Evolutionary conservation across 441 rosid genomes (phyloP).

Genomic region (Syzygium syzygioides): DNA sequence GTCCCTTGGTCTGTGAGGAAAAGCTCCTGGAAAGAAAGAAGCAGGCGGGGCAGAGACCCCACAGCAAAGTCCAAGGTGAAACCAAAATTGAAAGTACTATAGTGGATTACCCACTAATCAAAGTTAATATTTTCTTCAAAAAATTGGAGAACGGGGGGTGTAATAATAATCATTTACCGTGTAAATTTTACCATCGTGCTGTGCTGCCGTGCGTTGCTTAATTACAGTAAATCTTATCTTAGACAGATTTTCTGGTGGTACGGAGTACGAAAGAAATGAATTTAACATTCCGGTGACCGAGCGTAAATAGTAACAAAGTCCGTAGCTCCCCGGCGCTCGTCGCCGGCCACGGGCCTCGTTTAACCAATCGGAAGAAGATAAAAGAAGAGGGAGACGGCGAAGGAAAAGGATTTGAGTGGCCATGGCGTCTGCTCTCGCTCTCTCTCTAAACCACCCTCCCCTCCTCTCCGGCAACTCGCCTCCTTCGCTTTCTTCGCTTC

Average conservation of each 20-base stretch:
- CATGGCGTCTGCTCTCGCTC: conserved; percentile 27
- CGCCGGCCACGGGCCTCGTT: neutral
- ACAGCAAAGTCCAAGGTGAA: neutral
- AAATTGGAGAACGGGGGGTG: too few species aligned
- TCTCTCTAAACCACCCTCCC: conserved; percentile 3
- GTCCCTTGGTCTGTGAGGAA: neutral
- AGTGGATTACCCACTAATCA: neutral
- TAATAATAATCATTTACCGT: neutral
- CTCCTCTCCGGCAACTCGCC: neutral
- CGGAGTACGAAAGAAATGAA: neutral
- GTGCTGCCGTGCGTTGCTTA: neutral
- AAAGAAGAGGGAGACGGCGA: neutral
- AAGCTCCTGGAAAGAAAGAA: neutral
- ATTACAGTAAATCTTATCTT: neutral
- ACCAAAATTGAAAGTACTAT: neutral
- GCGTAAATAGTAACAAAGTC: neutral
- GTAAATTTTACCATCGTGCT: neutral
- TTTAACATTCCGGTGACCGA: neutral
- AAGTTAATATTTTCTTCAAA: neutral
- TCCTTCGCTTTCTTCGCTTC: conserved; percentile 6
- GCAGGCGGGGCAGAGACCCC: neutral
- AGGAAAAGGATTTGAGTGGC: neutral
- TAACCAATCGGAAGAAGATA: neutral
- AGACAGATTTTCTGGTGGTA: neutral
- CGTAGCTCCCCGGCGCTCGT: neutral